Percentiles rank a stretch among this genome's conserved stretches.
Conservation (phyloP, 23 red algal species). For the Gracilaria domingensis region DNA sequence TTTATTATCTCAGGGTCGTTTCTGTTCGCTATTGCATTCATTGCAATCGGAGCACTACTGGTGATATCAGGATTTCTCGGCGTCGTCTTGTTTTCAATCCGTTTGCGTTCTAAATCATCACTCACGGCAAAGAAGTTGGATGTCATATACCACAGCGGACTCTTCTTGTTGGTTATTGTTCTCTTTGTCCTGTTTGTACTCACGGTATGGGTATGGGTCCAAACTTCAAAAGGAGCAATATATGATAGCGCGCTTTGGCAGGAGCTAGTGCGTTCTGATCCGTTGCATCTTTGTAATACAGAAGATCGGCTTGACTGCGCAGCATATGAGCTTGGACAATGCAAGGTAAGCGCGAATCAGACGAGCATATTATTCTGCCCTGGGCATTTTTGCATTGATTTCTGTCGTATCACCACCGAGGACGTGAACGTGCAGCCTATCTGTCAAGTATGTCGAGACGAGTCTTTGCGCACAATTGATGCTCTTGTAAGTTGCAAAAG, state of each 20-base stretch:
- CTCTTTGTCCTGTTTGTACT: slow-evolving; percentile 21
- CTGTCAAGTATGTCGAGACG: slow-evolving; percentile 26
- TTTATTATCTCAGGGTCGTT: slow-evolving; percentile 28
- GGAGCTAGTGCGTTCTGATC: slow-evolving; percentile 3
- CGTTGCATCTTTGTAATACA: slow-evolving; percentile 27
- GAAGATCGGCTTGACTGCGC: slow-evolving; percentile 32
- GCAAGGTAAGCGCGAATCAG: slow-evolving; percentile 8
- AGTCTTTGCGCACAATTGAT: background rate
- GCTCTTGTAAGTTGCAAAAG: slow-evolving; percentile 14
- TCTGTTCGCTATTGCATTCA: slow-evolving; percentile 9
- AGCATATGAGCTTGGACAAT: slow-evolving; percentile 31
- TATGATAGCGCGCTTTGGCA: slow-evolving; percentile 27
- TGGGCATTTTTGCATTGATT: slow-evolving; percentile 64
- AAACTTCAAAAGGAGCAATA: slow-evolving; percentile 7
- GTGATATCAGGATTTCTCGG: slow-evolving; percentile 26
- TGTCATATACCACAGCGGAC: slow-evolving; percentile 17
- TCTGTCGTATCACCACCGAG: slow-evolving; percentile 49
- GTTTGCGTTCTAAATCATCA: background rate
- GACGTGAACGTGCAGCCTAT: slow-evolving; percentile 38
- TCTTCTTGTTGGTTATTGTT: slow-evolving; percentile 37
- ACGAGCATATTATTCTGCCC: slow-evolving; percentile 42
- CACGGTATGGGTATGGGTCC: background rate
- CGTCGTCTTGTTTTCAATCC: background rate
- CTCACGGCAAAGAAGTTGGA: slow-evolving; percentile 13
- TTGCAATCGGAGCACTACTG: slow-evolving; percentile 23